A percentile compares a stretch with the other conserved stretches of the same genome.
Conservation (phyloP, 2,329 filamentous ascomycete genomes). For the Diplodia corticola region DNA sequence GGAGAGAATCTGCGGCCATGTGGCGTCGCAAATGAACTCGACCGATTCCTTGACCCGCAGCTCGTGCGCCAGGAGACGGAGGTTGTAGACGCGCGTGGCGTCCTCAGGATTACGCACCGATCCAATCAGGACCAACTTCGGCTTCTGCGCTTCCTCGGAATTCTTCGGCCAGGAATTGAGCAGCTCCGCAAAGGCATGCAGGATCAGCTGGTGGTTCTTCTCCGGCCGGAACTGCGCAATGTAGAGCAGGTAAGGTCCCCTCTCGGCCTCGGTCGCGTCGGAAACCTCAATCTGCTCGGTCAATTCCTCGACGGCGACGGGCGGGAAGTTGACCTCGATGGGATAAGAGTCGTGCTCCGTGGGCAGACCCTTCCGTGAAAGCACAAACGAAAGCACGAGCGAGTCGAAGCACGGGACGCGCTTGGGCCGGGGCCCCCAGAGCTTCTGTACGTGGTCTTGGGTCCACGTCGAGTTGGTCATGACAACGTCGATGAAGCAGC, state of each 20-base stretch:
- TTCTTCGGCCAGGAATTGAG: slow-evolving; percentile 43
- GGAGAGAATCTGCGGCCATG: slow-evolving; percentile 82
- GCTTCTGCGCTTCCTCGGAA: slow-evolving; percentile 51
- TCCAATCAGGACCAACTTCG: slow-evolving; percentile 79
- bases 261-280: slow-evolving; percentile 64
- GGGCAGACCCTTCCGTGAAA: slow-evolving; percentile 12
- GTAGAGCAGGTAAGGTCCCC: slow-evolving; percentile 77
- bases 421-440: slow-evolving; percentile 26
- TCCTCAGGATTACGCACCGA: slow-evolving; percentile 86
- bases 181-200: slow-evolving; percentile 81
- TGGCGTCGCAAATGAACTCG: slow-evolving; percentile 84
- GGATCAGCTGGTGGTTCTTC: slow-evolving; percentile 88
- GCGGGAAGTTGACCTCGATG: slow-evolving; percentile 82
- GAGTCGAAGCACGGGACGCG: slow-evolving; percentile 16
- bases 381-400: slow-evolving; percentile 17
- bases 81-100: slow-evolving; percentile 80
- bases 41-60: slow-evolving; percentile 73
- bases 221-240: slow-evolving; percentile 97
- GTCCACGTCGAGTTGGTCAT: slow-evolving; percentile 99
- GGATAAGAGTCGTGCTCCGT: slow-evolving; percentile 17
- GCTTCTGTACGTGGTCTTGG: slow-evolving; percentile 64
- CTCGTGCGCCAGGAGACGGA: slow-evolving; percentile 83
- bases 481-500: slow-evolving; percentile 82
- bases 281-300: slow-evolving; percentile 72
- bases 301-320: slow-evolving; percentile 85